A percentile compares a stretch with the other conserved stretches of the same genome.
These are phyloP conservation scores for Lactifluus piperatus DNA, from an alignment of 768 basidiomycete species.

Conservation along the genomic window DNA sequence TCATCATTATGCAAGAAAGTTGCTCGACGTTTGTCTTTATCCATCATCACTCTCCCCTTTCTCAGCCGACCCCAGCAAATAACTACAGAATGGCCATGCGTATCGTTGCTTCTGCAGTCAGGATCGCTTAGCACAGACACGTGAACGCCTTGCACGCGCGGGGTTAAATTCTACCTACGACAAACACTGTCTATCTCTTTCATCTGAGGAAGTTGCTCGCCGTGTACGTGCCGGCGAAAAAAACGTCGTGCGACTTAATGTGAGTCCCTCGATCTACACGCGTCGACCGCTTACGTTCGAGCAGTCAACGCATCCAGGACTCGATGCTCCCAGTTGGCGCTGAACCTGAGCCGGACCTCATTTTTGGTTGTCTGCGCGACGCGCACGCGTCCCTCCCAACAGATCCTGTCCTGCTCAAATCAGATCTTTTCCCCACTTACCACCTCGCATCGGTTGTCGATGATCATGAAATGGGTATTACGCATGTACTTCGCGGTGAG, in stretches of 20 bases:
- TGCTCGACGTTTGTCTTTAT: slow-evolving; percentile 55
- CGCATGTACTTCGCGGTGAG: slow-evolving; percentile 93
- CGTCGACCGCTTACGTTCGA: slow-evolving; percentile 3
- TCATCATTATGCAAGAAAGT: slow-evolving; percentile 55
- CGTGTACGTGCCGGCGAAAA: slow-evolving; percentile 68
- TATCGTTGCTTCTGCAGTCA: slow-evolving; percentile 93
- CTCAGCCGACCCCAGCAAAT: background rate
- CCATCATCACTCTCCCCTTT: background rate
- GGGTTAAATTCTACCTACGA: slow-evolving; percentile 84
- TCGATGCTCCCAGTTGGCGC: slow-evolving; percentile 44
- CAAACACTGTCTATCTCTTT: slow-evolving; percentile 76
- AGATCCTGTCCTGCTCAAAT: slow-evolving; percentile 88
- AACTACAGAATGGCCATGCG: slow-evolving; percentile 68
- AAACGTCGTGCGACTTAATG: slow-evolving; percentile 82
- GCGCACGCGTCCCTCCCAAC: slow-evolving; percentile 73
- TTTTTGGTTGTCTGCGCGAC: slow-evolving; percentile 69
- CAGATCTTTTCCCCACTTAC: slow-evolving; percentile 91
- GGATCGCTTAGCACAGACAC: slow-evolving; percentile 56
- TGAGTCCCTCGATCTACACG: slow-evolving; percentile 29
- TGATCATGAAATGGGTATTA: slow-evolving; percentile 92
- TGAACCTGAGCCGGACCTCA: slow-evolving; percentile 47
- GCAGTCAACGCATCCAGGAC: slow-evolving; percentile 35
- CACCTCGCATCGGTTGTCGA: slow-evolving; percentile 95
- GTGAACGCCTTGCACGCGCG: slow-evolving; percentile 57
- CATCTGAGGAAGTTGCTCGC: slow-evolving; percentile 76